Percentiles rank a stretch among this genome's conserved stretches.
Evolutionary conservation across 495 filamentous ascomycete genomes (phyloP).

Genomic region (Penicillium daleae): DNA sequence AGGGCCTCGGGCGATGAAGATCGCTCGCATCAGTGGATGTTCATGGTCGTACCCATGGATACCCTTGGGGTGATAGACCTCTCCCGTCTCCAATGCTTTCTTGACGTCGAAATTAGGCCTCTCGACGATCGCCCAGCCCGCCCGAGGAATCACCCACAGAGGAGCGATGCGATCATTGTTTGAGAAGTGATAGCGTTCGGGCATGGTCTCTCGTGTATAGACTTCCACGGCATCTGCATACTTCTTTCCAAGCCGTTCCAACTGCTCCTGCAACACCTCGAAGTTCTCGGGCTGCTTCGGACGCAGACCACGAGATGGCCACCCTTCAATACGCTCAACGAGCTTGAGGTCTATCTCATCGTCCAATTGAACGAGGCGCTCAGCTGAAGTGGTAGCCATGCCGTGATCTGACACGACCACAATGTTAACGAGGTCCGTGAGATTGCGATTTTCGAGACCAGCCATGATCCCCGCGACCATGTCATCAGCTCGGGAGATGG

Average conservation of each 20-base stretch:
- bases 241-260: conserved; percentile 48
- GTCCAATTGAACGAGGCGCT: conserved; percentile 90
- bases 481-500: conserved; percentile 73
- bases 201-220: conserved; percentile 86
- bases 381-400: conserved; percentile 88
- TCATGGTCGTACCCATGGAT: conserved; percentile 91
- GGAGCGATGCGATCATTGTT: conserved; percentile 87
- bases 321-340: conserved; percentile 87
- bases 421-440: conserved; percentile 91
- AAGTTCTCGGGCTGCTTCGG: conserved; percentile 68
- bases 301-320: conserved; percentile 88
- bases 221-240: conserved; percentile 74
- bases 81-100: conserved; percentile 60
- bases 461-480: conserved; percentile 78
- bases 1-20: conserved; percentile 86
- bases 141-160: conserved; percentile 87
- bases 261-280: conserved; percentile 41
- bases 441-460: conserved; percentile 78
- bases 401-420: conserved; percentile 98
- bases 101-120: conserved; percentile 74
- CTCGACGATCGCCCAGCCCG: conserved; percentile 87
- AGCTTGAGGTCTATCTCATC: conserved; percentile 76
- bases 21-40: conserved; percentile 88
- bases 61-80: conserved; percentile 72
- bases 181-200: conserved; percentile 83